Evolutionary conservation across 2,329 filamentous ascomycete genomes (phyloP).

Genomic region (Fusarium odoratissimum): DNA sequence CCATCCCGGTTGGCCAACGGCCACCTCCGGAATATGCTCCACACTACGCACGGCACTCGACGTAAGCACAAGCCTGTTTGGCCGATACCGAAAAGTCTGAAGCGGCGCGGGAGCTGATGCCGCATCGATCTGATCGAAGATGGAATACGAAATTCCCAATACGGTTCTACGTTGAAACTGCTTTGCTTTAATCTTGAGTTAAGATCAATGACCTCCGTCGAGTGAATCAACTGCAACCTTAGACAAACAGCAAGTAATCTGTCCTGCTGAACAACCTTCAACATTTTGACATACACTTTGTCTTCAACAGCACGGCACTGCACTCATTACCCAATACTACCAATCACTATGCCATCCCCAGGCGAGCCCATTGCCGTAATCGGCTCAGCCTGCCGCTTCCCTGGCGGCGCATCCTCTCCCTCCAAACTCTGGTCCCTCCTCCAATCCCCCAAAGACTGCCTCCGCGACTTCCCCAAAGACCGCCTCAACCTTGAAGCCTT

Average conservation of each 20-base stretch:
- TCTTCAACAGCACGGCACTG: conserved; percentile 3
- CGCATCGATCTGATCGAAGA: not conserved
- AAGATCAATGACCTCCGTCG: not conserved
- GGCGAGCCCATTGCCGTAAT: conserved; percentile 17
- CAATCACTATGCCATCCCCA: not conserved
- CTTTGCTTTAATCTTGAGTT: not conserved
- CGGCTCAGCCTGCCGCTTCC: conserved; percentile 31
- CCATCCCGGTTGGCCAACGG: not conserved
- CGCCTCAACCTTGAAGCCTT: conserved; percentile 36
- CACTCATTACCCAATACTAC: not conserved
- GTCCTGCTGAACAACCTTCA: not conserved
- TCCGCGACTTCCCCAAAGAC: conserved; percentile 23
- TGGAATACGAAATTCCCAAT: not conserved
- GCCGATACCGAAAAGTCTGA: not conserved
- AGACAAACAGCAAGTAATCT: not conserved
- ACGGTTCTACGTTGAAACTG: accelerated
- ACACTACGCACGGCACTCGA: not conserved
- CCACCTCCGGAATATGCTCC: not conserved
- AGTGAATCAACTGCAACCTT: not conserved
- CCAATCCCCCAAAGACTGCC: conserved; percentile 1
- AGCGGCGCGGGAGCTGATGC: not conserved
- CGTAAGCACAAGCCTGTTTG: not conserved
- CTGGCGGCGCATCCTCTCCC: conserved; percentile 21
- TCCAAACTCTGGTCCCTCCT: conserved; percentile 34
- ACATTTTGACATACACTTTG: not conserved